These are phyloP conservation scores for Calonectria pauciramosa DNA, from an alignment of 2,329 filamentous ascomycete genomes.

Conservation along the genomic window DNA sequence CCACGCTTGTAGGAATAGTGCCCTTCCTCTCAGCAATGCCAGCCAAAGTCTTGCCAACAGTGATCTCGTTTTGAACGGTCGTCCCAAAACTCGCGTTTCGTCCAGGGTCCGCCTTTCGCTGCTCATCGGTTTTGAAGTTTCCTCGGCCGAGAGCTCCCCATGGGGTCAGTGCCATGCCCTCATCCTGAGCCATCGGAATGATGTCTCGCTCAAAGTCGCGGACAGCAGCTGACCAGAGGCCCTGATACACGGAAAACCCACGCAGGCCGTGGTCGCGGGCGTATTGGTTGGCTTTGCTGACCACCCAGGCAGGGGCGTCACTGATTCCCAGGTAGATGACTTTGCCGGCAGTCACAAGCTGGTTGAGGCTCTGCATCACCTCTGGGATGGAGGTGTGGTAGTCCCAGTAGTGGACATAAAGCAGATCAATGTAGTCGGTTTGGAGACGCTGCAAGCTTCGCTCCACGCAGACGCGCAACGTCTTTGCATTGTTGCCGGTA, in stretches of 20 bases:
- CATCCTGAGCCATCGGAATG: constrained; percentile 43
- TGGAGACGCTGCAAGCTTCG: constrained; percentile 56
- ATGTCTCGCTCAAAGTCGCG: constrained; percentile 47
- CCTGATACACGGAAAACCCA: constrained; percentile 46
- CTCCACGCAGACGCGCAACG: constrained; percentile 53
- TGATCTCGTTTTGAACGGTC: not conserved
- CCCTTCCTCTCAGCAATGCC: not conserved
- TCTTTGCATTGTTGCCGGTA: constrained; percentile 54
- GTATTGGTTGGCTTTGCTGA: constrained; percentile 44
- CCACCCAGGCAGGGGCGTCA: constrained; percentile 48
- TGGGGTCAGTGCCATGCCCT: constrained; percentile 59
- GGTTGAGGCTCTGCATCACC: constrained; percentile 45
- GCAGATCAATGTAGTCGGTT: constrained; percentile 50
- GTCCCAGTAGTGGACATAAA: constrained; percentile 48
- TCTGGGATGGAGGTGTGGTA: constrained; percentile 35
- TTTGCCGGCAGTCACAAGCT: constrained; percentile 43
- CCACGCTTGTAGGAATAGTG: not conserved
- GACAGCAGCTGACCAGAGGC: constrained; percentile 40
- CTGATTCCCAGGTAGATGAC: constrained; percentile 46
- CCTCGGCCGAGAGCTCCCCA: constrained; percentile 66
- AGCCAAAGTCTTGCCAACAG: not conserved
- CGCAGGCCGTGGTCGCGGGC: constrained; percentile 41
- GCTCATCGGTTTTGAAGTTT: constrained; percentile 46
- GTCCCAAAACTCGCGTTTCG: not conserved
- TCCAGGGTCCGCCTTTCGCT: not conserved